Base-by-base conservation (phyloP, 2,329 filamentous ascomycete genomes). In the Chaetomiaceae sp. region DNA sequence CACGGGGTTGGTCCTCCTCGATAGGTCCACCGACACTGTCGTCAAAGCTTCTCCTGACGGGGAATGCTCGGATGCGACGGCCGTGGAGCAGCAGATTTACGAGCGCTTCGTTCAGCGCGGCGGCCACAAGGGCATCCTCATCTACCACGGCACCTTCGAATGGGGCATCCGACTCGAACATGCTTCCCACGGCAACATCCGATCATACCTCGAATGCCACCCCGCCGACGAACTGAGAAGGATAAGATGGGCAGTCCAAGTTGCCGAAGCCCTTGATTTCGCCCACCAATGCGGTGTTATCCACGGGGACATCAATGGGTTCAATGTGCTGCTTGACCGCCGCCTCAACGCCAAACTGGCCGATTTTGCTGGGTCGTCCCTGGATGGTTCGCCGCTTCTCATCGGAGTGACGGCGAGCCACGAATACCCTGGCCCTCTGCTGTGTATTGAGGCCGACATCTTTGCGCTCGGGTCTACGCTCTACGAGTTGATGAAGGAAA, bases 181-280 rank as follows among this genome's bases (percentile, higher is more conserved):
- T 20, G 45, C 45, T 14, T 20, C 25, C 2, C 16, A 14, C 2
- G 2, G n/a, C 30, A 53, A 49, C 38, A 4, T 48, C 13, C 18
- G 49, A 4, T 46, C 29, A 5, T 21, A 37, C 21, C 38, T 54
- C 9, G 34, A 29, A 16, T 16, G n/a, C 10, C 21, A 37, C 16
- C 3, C n/a, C 10, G 36, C 11, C 27, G 29, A 32, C 29, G 25
- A 27, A 27, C 25, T 27, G 25, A 36, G 29, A 3, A 25, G 18
- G n/a, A 18, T 42, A 9, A 42, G n/a, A 2, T 52, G 42, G 42
- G 27, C 42, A 9, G 20, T 41, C 2, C 42, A 52, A 18, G 4
- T 52, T 36, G 42, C 49, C 27, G 49, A 52, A 7, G 49, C 49
- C 7, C 49, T 52, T 16, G 42, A 27, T 10, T 52, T 52, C 25